These are phyloP conservation scores for Gonapodya prolifera DNA, from an alignment of 192 early-diverging fungal species.

Conservation along the genomic window DNA sequence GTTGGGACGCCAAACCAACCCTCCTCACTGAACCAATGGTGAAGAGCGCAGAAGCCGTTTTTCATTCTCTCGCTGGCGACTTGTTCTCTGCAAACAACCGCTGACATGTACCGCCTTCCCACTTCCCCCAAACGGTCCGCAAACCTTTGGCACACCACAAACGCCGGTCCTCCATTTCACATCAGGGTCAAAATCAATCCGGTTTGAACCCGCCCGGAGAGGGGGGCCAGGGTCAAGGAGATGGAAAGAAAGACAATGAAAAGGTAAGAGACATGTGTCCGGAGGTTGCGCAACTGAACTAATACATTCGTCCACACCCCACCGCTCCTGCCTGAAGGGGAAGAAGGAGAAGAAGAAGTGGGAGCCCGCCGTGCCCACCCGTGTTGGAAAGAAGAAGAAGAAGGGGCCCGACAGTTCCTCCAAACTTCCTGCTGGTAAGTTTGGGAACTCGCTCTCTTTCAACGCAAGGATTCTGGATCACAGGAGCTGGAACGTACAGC, in stretches of 20 bases:
- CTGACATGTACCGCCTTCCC: no score
- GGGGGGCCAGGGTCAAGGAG: not conserved
- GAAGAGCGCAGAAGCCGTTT: no score
- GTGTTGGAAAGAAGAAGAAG: conserved; percentile 97
- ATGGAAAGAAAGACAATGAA: not conserved
- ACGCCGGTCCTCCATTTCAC: not conserved
- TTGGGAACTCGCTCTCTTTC: not conserved
- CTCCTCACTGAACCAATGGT: no score
- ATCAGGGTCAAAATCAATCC: not conserved
- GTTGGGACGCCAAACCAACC: no score
- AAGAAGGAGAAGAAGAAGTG: conserved; percentile 86
- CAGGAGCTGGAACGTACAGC: no score
- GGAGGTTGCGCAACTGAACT: not conserved
- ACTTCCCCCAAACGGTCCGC: no score
- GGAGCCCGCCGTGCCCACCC: conserved; percentile 97
- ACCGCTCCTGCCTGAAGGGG: conserved; percentile 27
- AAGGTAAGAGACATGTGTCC: not conserved
- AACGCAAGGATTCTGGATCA: no score
- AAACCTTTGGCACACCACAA: no score
- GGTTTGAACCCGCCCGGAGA: not conserved
- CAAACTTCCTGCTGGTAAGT: conserved; percentile 81
- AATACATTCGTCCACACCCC: not conserved
- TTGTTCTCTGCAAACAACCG: no score
- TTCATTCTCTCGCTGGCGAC: no score
- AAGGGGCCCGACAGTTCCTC: conserved; percentile 78